These are phyloP conservation scores for Bacidia gigantensis DNA, from an alignment of 495 filamentous ascomycete species.

Conservation along the genomic window DNA sequence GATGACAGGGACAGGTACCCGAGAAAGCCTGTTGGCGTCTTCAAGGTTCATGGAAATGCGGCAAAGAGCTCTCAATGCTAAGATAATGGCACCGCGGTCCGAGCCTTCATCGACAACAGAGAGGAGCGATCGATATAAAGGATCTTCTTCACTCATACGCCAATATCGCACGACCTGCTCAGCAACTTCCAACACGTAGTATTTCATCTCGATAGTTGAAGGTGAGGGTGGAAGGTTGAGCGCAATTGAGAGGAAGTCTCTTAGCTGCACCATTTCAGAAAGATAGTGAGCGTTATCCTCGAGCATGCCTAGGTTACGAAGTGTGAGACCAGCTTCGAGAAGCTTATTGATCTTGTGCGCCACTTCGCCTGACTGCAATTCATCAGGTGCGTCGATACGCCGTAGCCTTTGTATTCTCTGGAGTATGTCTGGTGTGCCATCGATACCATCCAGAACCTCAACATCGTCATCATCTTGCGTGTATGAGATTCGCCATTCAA, in stretches of 20 bases:
- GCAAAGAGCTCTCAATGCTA: slow-evolving; percentile 68
- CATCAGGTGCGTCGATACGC: slow-evolving; percentile 46
- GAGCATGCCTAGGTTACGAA: slow-evolving; percentile 87
- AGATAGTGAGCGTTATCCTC: slow-evolving; percentile 78
- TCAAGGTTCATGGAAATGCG: slow-evolving; percentile 78
- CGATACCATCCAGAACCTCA: slow-evolving; percentile 57
- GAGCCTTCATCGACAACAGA: slow-evolving; percentile 38
- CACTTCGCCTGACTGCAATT: slow-evolving; percentile 60
- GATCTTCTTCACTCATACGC: slow-evolving; percentile 37
- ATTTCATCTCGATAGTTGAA: slow-evolving; percentile 72
- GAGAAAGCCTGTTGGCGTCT: slow-evolving; percentile 47
- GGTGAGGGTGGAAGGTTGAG: slow-evolving; percentile 64
- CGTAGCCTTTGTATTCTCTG: slow-evolving; percentile 48
- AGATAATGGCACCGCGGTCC: slow-evolving; percentile 78
- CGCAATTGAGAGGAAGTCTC: slow-evolving; percentile 69
- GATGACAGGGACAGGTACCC: slow-evolving; percentile 51
- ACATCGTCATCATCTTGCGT: slow-evolving; percentile 33
- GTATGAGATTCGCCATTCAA: slow-evolving; percentile 70
- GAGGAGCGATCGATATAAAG: slow-evolving; percentile 38
- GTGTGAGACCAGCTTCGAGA: slow-evolving; percentile 73
- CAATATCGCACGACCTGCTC: slow-evolving; percentile 80
- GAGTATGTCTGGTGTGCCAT: slow-evolving; percentile 63
- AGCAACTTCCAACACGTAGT: slow-evolving; percentile 83
- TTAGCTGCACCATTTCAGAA: slow-evolving; percentile 53
- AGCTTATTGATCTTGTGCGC: slow-evolving; percentile 56